A percentile compares a stretch with the other conserved stretches of the same genome.
These are phyloP conservation scores for Paecilomyces sp. DNA, from an alignment of 2,329 filamentous ascomycete species.

Conservation along the genomic window DNA sequence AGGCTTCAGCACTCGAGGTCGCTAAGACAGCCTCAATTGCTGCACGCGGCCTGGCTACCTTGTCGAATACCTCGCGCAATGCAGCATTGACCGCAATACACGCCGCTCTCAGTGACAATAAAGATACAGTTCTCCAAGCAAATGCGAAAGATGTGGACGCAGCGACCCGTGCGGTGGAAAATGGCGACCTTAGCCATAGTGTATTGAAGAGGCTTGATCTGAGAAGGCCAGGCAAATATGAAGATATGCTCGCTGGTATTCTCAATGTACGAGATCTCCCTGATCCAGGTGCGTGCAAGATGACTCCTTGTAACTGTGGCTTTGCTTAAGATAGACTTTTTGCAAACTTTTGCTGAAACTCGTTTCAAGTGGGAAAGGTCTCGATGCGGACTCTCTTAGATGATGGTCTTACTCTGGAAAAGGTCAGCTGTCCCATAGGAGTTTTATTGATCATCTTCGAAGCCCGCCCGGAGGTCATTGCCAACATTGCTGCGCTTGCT, in stretches of 20 bases:
- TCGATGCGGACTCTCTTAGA: constrained; percentile 80
- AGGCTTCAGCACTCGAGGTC: constrained; percentile 69
- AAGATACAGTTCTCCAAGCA: constrained; percentile 72
- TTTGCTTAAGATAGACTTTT: not conserved
- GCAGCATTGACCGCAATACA: constrained; percentile 78
- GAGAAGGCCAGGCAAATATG: constrained; percentile 80
- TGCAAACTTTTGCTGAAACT: constrained; percentile 1
- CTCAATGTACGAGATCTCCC: constrained; percentile 75
- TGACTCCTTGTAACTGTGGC: not conserved
- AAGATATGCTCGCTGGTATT: constrained; percentile 96
- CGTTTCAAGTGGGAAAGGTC: constrained; percentile 64
- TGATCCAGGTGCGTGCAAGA: constrained; percentile 64
- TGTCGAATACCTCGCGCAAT: constrained; percentile 71
- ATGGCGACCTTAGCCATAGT: constrained; percentile 70
- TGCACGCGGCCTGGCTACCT: constrained; percentile 73
- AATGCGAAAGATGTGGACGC: constrained; percentile 75
- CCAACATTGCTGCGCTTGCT: constrained; percentile 91
- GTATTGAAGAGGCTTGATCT: constrained; percentile 85
- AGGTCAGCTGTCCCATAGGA: constrained; percentile 89
- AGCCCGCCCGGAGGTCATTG: constrained; percentile 93
- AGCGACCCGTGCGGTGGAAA: constrained; percentile 65
- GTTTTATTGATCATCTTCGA: constrained; percentile 99
- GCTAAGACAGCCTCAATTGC: constrained; percentile 72
- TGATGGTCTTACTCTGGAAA: constrained; percentile 75
- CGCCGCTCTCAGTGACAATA: constrained; percentile 61